Conservation (phyloP, 169 alveolate genomes). For the Cryptosporidium sp. region DNA sequence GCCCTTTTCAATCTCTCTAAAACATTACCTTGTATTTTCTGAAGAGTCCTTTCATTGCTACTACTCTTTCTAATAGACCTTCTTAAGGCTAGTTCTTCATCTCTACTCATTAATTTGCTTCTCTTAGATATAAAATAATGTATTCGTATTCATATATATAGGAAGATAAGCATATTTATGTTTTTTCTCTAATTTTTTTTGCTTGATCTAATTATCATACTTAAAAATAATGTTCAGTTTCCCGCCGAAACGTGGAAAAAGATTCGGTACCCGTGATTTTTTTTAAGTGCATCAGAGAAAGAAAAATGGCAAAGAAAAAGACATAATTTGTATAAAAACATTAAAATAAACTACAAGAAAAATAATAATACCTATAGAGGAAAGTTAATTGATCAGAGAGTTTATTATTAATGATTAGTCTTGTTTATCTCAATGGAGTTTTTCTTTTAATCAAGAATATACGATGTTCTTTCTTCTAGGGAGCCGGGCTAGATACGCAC, state of each 20-base stretch:
- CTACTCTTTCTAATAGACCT: not conserved
- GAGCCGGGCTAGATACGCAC: not conserved
- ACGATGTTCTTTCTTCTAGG: not conserved
- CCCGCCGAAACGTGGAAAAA: not conserved
- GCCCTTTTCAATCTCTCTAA: conserved; percentile 35
- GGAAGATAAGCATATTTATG: not conserved
- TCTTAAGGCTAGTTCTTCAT: not conserved
- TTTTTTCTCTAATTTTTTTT: not conserved
- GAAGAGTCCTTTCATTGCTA: not conserved
- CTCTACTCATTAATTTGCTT: not conserved
- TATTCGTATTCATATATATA: not conserved
- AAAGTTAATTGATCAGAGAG: not conserved
- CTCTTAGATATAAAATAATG: too few relatives aligned
- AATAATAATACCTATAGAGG: conserved; percentile 2
- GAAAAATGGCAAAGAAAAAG: not conserved
- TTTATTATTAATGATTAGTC: conserved; percentile 4
- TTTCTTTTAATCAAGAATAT: not conserved
- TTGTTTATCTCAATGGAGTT: not conserved
- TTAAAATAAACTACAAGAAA: conserved; percentile 12
- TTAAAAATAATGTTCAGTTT: not conserved
- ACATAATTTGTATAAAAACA: not conserved
- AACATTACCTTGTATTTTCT: not conserved
- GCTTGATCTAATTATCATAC: not conserved
- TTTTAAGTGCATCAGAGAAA: not conserved
- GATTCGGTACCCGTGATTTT: not conserved